Evolutionary conservation across 1,284 basidiomycete species (phyloP).

Genomic region (Ganoderma lingzhi): DNA sequence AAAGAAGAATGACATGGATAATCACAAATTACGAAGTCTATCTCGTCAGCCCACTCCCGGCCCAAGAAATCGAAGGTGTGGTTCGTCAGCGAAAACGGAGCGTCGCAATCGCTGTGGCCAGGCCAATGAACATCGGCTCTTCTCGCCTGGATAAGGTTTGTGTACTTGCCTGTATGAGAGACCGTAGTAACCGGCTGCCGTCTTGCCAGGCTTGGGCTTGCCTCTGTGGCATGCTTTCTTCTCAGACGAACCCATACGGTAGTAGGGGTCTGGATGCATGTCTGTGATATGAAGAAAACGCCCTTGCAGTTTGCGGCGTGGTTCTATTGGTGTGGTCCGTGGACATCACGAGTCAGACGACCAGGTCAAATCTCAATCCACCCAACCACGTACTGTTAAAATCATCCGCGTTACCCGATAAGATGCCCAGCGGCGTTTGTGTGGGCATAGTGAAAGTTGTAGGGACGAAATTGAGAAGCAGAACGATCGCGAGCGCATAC

Average conservation of each 20-base stretch:
- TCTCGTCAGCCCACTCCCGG: constrained; percentile 80
- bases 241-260: constrained; percentile 55
- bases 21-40: constrained; percentile 90
- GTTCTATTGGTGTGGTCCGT: constrained; percentile 23
- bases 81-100: constrained; percentile 82
- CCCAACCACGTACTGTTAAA: constrained; percentile 27
- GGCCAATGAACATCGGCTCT: constrained; percentile 5
- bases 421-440: constrained; percentile 34
- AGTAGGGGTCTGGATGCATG: constrained; percentile 81
- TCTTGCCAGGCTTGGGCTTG: constrained; percentile 64
- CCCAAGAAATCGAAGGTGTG: constrained; percentile 85
- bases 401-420: constrained; percentile 24
- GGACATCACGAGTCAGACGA: constrained; percentile 30
- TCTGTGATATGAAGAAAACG: constrained; percentile 85
- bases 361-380: constrained; percentile 14
- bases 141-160: neutral
- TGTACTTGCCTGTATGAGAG: constrained; percentile 66
- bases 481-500: constrained; percentile 20
- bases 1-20: constrained; percentile 23
- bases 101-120: constrained; percentile 80
- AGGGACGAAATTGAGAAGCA: constrained; percentile 24
- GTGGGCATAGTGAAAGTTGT: constrained; percentile 28
- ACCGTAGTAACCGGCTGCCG: constrained; percentile 63
- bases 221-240: constrained; percentile 71
- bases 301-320: constrained; percentile 63